Evolutionary conservation across 2,329 filamentous ascomycete species (phyloP).

Genomic region (Nakataea oryzae): DNA sequence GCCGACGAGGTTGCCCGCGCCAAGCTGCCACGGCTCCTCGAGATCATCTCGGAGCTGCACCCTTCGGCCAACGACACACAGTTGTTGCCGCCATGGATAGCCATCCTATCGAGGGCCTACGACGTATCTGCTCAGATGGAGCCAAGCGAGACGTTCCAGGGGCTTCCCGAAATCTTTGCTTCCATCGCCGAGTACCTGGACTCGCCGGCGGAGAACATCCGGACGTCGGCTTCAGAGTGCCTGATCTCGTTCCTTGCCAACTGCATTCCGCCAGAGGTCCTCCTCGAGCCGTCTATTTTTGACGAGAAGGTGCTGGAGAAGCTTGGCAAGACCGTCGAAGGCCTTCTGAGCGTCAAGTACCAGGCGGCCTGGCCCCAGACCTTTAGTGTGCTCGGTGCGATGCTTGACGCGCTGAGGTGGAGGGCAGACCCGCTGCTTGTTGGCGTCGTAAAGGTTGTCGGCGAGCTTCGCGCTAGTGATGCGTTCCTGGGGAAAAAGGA

Average conservation of each 20-base stretch:
- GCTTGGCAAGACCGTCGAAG: slow-evolving; percentile 60
- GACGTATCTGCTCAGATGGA: slow-evolving; percentile 85
- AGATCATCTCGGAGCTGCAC: slow-evolving; percentile 84
- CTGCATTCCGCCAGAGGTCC: slow-evolving; percentile 72
- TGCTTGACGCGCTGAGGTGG: slow-evolving; percentile 84
- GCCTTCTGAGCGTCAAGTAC: slow-evolving; percentile 78
- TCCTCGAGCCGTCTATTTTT: slow-evolving; percentile 81
- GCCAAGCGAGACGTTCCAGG: slow-evolving; percentile 84
- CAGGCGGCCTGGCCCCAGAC: slow-evolving; percentile 93
- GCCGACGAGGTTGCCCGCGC: slow-evolving; percentile 77
- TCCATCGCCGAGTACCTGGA: slow-evolving; percentile 74
- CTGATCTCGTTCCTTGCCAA: slow-evolving; percentile 87
- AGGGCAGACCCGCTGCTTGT: slow-evolving; percentile 68
- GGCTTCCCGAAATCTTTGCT: slow-evolving; percentile 74
- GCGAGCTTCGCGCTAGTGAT: slow-evolving; percentile 78
- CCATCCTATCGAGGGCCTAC: slow-evolving; percentile 87
- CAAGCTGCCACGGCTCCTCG: slow-evolving; percentile 80
- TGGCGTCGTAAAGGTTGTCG: slow-evolving; percentile 66
- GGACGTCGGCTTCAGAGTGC: slow-evolving; percentile 89
- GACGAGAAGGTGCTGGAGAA: slow-evolving; percentile 86
- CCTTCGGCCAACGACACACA: slow-evolving; percentile 91
- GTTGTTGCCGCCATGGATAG: slow-evolving; percentile 91
- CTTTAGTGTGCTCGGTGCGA: slow-evolving; percentile 76
- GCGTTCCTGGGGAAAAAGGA: slow-evolving; percentile 92
- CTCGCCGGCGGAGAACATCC: slow-evolving; percentile 84